A percentile compares a stretch with the other conserved stretches of the same genome.
These are phyloP conservation scores for Fusarium nisikadoi DNA, from an alignment of 2,329 filamentous ascomycete genomes.

Conservation along the genomic window DNA sequence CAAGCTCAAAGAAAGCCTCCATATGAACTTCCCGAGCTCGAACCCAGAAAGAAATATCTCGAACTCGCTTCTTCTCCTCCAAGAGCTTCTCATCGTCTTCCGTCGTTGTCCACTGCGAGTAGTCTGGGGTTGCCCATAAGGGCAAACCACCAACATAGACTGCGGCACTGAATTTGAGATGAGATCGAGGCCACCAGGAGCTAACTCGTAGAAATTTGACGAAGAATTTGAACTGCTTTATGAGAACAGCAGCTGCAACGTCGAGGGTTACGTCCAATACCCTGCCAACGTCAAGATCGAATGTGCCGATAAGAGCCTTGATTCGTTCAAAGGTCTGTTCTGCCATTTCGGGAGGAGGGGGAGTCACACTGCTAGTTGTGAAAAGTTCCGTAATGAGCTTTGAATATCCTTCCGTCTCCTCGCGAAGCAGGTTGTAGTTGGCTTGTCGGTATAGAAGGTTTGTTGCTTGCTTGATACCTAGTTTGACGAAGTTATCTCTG, in stretches of 20 bases:
- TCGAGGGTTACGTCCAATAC: conserved; percentile 95
- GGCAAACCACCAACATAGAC: conserved; percentile 76
- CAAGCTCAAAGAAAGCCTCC: conserved; percentile 89
- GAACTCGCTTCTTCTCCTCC: conserved; percentile 65
- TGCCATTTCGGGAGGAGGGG: conserved; percentile 79
- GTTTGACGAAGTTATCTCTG: conserved; percentile 82
- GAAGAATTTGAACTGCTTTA: conserved; percentile 94
- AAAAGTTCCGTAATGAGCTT: conserved; percentile 97
- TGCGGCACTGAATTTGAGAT: conserved; percentile 52
- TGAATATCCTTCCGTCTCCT: conserved; percentile 96
- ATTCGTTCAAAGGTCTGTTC: conserved; percentile 90
- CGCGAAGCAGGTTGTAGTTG: conserved; percentile 94
- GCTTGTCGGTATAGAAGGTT: conserved; percentile 94
- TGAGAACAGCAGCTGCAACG: conserved; percentile 91
- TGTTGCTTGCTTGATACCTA: conserved; percentile 89
- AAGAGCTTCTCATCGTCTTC: conserved; percentile 75
- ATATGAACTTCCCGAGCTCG: conserved; percentile 80
- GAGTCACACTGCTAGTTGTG: conserved; percentile 80
- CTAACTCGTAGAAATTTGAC: conserved; percentile 91
- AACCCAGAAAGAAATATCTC: conserved; percentile 85
- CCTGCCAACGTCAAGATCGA: conserved; percentile 94
- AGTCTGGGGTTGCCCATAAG: conserved; percentile 83
- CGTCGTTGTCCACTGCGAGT: conserved; percentile 68
- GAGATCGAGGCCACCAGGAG: conserved; percentile 92
- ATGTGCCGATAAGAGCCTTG: conserved; percentile 94